phyloP scores from a whole-genome alignment of 176 grass and related monocot species.

The Neostapfia colusana region DNA sequence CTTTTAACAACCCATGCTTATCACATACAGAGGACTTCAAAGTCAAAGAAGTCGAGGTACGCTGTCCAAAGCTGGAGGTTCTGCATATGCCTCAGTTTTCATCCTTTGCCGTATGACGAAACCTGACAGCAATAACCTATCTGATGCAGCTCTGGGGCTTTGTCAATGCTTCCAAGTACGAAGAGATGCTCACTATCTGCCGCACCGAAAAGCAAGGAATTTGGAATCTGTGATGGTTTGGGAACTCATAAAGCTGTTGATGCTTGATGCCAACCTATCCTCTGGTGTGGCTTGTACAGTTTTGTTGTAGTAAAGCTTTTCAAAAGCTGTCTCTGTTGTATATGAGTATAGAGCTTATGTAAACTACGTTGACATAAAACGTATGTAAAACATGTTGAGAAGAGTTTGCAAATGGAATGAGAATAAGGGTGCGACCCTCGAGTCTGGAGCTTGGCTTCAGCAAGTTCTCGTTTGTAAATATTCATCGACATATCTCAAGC shows the following conservation, averaged over 20 bases:
- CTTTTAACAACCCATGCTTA: slow-evolving; percentile 86
- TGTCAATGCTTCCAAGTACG: slow-evolving; percentile 69
- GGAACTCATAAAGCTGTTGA: neutral
- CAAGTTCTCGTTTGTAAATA: slow-evolving; percentile 27
- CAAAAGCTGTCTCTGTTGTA: neutral
- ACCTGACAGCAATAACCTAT: slow-evolving; percentile 18
- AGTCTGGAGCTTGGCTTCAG: slow-evolving; percentile 4
- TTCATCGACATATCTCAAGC: neutral
- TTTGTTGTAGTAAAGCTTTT: slow-evolving; percentile 31
- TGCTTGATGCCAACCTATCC: neutral
- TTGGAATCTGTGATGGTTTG: slow-evolving; percentile 61
- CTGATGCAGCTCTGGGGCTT: slow-evolving; percentile 83
- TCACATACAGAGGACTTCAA: slow-evolving; percentile 71
- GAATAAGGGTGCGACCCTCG: neutral
- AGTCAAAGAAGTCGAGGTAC: slow-evolving; percentile 87
- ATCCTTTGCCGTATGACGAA: neutral
- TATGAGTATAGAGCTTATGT: neutral
- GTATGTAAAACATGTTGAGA: neutral
- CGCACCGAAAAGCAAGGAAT: slow-evolving; percentile 73
- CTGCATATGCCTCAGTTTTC: neutral
- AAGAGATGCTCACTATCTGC: slow-evolving; percentile 77
- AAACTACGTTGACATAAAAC: too few species aligned
- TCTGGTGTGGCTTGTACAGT: slow-evolving; percentile 41
- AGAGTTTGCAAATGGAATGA: neutral
- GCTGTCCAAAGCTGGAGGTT: neutral